phyloP scores from a whole-genome alignment of 371 early-diverging fungal genomes.

The Mucor indicus region DNA sequence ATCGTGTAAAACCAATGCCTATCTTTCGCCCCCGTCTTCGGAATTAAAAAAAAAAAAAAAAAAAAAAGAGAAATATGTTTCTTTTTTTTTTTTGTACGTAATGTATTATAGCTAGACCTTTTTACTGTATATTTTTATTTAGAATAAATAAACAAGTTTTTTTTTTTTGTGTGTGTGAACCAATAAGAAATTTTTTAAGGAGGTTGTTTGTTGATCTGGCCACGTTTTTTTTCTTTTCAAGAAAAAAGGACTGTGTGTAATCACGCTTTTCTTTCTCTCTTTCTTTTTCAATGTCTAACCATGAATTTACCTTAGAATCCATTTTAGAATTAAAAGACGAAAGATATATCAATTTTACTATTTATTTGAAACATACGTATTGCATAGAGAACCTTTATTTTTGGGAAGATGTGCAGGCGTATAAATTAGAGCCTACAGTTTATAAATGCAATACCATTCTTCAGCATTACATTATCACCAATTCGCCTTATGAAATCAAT shows the following conservation, averaged over 20 bases:
- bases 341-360: slow-evolving; percentile 24
- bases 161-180: neutral
- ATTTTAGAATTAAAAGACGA: slow-evolving; percentile 20
- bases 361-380: slow-evolving; percentile 29
- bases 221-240: slow-evolving; percentile 1
- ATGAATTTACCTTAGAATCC: slow-evolving; percentile 32
- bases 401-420: slow-evolving; percentile 37
- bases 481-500: slow-evolving; percentile 41
- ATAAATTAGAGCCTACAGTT: slow-evolving; percentile 8
- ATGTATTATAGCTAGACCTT: neutral
- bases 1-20: slow-evolving; percentile 10
- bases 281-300: slow-evolving; percentile 2
- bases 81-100: neutral
- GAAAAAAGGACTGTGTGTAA: too few species aligned
- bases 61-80: too few species aligned
- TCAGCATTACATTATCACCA: slow-evolving; percentile 23
- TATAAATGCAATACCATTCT: slow-evolving; percentile 23
- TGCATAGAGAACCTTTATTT: slow-evolving; percentile 39
- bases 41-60: too few species aligned
- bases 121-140: neutral
- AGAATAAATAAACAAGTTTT: neutral
- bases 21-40: too few species aligned
- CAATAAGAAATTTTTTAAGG: slow-evolving; percentile 2
- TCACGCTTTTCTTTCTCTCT: slow-evolving; percentile 13
- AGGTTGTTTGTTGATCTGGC: slow-evolving; percentile 7